Evolutionary conservation across 495 filamentous ascomycete genomes (phyloP).

Genomic region (Cladorrhinum samala): DNA sequence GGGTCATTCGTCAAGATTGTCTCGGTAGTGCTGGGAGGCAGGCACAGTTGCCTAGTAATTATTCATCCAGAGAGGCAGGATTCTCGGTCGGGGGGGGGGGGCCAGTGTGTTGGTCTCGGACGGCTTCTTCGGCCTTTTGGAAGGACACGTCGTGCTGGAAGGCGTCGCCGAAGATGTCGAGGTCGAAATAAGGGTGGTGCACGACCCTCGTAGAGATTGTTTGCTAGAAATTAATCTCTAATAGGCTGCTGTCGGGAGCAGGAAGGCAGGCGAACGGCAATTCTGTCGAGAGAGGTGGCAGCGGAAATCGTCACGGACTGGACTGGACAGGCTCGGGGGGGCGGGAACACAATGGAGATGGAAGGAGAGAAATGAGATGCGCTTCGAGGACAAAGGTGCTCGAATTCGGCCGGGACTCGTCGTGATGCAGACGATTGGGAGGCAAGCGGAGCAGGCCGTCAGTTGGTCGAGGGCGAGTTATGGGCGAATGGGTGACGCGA

Average conservation of each 20-base stretch:
- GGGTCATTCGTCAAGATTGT: conserved; percentile 23
- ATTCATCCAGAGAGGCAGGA: too few relatives aligned
- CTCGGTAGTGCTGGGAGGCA: conserved; percentile 8
- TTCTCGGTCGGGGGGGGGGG: neutral
- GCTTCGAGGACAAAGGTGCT: conserved; percentile 31
- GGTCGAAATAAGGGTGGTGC: neutral
- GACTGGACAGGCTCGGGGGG: conserved; percentile 8
- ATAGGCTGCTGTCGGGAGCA: neutral
- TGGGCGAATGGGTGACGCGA: conserved; percentile 26
- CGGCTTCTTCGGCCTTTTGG: neutral
- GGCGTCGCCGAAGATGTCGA: conserved; percentile 2
- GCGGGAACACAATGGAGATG: conserved; percentile 21
- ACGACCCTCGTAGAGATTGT: too few relatives aligned
- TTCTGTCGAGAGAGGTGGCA: conserved; percentile 9
- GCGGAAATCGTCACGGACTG: conserved; percentile 19
- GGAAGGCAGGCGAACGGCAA: too few relatives aligned
- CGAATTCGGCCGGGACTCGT: conserved; percentile 15
- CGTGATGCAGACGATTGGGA: conserved; percentile 16
- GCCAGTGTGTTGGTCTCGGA: conserved; percentile 8
- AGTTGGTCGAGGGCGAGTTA: conserved; percentile 12
- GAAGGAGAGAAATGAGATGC: conserved; percentile 18
- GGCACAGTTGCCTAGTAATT: conserved; percentile 2
- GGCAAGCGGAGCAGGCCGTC: conserved; percentile 13
- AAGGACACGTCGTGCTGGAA: conserved; percentile 13
- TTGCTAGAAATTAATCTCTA: too few relatives aligned